A percentile compares a stretch with the other conserved stretches of the same genome.
phyloP scores from a whole-genome alignment of 495 filamentous ascomycete genomes.

The Parathielavia appendiculata region DNA sequence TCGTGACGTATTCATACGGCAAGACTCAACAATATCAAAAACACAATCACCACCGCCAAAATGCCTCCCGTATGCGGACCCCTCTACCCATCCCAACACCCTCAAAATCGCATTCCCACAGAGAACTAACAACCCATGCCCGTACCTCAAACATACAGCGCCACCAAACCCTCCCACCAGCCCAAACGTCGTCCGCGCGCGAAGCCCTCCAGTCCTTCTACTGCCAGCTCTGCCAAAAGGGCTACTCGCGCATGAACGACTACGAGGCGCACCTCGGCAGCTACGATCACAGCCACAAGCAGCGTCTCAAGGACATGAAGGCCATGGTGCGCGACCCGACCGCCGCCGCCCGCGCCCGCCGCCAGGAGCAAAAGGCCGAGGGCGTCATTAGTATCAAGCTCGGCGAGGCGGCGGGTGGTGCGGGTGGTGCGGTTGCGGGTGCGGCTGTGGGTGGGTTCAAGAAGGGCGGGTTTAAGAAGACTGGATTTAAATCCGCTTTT shows the following conservation, averaged over 20 bases:
- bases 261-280: constrained; percentile 64
- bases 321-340: constrained; percentile 56
- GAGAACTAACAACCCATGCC: constrained; percentile 1
- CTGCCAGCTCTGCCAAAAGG: constrained; percentile 67
- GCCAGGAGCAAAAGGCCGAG: constrained; percentile 66
- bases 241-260: constrained; percentile 65
- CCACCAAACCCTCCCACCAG: constrained; percentile 49
- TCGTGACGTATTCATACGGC: not conserved
- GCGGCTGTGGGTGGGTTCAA: constrained; percentile 43
- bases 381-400: constrained; percentile 57
- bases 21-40: not conserved
- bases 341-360: constrained; percentile 56
- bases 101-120: not conserved
- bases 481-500: constrained; percentile 52
- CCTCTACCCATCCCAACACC: not conserved
- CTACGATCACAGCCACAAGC: constrained; percentile 67
- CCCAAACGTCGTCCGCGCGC: constrained; percentile 76
- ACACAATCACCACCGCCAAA: constrained; percentile 13
- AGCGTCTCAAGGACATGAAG: constrained; percentile 63
- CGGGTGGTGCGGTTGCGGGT: not conserved
- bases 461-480: constrained; percentile 50
- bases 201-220: constrained; percentile 87
- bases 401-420: constrained; percentile 29
- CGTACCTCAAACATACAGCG: constrained; percentile 30
- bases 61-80: constrained; percentile 44